Evolutionary conservation across 176 grass and related monocot genomes (phyloP).

Genomic region (Musa schizocarpa): DNA sequence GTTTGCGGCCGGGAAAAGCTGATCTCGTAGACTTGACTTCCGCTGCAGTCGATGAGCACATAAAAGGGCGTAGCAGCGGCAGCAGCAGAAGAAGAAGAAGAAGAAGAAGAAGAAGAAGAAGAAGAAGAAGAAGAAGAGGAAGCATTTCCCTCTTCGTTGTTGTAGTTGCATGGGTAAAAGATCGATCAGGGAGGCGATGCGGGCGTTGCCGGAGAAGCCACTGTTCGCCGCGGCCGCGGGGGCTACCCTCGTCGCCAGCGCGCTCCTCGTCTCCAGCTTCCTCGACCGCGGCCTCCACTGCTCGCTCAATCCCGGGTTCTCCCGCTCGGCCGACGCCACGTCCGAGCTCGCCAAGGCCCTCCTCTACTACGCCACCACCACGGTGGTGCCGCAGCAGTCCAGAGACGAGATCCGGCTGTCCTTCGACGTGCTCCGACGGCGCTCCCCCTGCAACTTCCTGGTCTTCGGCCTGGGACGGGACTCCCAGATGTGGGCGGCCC

Average conservation of each 20-base stretch:
- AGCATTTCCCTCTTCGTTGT: not conserved
- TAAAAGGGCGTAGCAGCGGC: too few relatives aligned
- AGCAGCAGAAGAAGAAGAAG: too few relatives aligned
- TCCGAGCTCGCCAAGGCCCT: slow-evolving; percentile 16
- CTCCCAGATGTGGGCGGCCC: slow-evolving; percentile 44
- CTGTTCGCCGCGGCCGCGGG: not conserved
- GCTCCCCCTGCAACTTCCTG: slow-evolving; percentile 29
- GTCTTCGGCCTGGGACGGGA: slow-evolving; percentile 38
- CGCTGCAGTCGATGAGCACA: too few relatives aligned
- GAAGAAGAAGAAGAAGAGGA: too few relatives aligned
- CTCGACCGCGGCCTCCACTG: not conserved
- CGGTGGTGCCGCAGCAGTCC: slow-evolving; percentile 40
- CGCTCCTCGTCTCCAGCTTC: not conserved
- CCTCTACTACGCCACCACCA: slow-evolving; percentile 22
- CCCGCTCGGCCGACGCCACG: not conserved
- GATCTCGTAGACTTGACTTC: too few relatives aligned
- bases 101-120: too few relatives aligned
- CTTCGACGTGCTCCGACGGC: slow-evolving; percentile 38
- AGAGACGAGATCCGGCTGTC: slow-evolving; percentile 35
- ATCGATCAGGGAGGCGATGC: not conserved
- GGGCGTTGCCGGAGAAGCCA: not conserved
- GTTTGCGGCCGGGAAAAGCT: too few relatives aligned
- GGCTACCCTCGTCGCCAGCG: not conserved
- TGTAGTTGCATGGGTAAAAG: not conserved
- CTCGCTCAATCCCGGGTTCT: not conserved